These are phyloP conservation scores for Rubroshorea leprosula DNA, from an alignment of 345 rosid genomes.

Conservation along the genomic window DNA sequence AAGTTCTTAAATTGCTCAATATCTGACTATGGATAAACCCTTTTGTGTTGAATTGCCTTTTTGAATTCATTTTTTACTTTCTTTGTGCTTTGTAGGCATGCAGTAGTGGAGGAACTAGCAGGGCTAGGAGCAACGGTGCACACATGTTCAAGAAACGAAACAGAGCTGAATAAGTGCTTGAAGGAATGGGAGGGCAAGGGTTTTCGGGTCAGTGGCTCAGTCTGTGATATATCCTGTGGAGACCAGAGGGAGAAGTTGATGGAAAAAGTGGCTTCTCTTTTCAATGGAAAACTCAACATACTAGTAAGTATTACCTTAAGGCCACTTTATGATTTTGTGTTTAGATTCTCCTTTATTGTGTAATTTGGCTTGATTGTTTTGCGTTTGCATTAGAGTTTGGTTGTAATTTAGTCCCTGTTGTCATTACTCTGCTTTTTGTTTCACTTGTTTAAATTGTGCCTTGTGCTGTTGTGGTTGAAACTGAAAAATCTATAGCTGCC, in stretches of 20 bases:
- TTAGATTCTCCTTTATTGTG: neutral
- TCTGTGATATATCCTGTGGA: conserved; percentile 41
- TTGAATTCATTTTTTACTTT: neutral
- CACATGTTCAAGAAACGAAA: conserved; percentile 48
- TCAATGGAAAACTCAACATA: conserved; percentile 51
- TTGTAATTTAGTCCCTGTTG: too few relatives aligned
- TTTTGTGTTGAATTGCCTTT: neutral
- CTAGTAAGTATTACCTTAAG: conserved; percentile 38
- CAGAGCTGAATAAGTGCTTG: conserved; percentile 38
- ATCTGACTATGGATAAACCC: conserved; percentile 1
- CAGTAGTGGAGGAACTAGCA: conserved; percentile 58
- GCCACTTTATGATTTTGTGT: too few relatives aligned
- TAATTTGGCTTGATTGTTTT: too few relatives aligned
- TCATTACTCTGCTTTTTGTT: too few relatives aligned
- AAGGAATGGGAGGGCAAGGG: conserved; percentile 48
- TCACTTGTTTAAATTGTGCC: too few relatives aligned
- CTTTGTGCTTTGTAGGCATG: conserved; percentile 22
- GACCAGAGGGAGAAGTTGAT: conserved; percentile 43
- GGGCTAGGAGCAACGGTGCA: conserved; percentile 49
- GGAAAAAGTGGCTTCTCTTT: conserved; percentile 35
- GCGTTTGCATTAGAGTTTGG: too few relatives aligned
- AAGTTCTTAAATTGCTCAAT: neutral
- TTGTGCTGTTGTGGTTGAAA: too few relatives aligned
- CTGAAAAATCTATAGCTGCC: too few relatives aligned
- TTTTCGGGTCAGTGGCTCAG: conserved; percentile 47